Base-by-base conservation (phyloP, 805 yeast species). In the Monosporozyma aquatica region DNA sequence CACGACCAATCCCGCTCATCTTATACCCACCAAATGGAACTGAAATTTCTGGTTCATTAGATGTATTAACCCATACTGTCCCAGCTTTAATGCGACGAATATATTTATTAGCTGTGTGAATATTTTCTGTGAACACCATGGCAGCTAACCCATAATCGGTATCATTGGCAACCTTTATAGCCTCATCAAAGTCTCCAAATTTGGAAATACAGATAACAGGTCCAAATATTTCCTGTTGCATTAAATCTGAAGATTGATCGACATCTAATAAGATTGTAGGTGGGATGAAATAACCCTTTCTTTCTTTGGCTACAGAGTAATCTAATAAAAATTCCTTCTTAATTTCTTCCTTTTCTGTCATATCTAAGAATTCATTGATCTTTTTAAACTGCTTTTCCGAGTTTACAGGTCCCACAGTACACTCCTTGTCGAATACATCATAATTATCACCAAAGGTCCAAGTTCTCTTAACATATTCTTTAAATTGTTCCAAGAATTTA, bases 21-120 rank as follows among this genome's bases (percentile, higher is more conserved):
- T 83, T 82, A 63, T 75, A 81, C 32, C 94, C 94, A 38, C 94
- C 94, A 59, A 85, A 84, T 24, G 94, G 94, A 43, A 80, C 75
- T 44, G 71, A 69, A 44, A 69, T 59, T 54, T 77, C 79, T 52
- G 76, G 75, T 49, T 76, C 82, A 55, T 81, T 80, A 41, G 80
- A 78, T 10, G 80, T 70, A 64, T 82, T 82, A 53, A 81, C 66
- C 76, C 84, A 82, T 32, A 80, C 76, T 41, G 76, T 75, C 20
- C 89, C 89, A 1, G 85, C 78, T 49, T 75, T 71, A 45, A 82
- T 62, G 41, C 73, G 75, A 23, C 70, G 61, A n/a, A 86, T 80
- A 53, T 80, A 69, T 40, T 66, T 58, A 59, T 80, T 81, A 8
- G 87, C 90, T 40, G 71, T 68, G 37, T 72, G 68, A 40, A 83